phyloP scores from a whole-genome alignment of 768 basidiomycete species.

The Dioszegia crocea region DNA sequence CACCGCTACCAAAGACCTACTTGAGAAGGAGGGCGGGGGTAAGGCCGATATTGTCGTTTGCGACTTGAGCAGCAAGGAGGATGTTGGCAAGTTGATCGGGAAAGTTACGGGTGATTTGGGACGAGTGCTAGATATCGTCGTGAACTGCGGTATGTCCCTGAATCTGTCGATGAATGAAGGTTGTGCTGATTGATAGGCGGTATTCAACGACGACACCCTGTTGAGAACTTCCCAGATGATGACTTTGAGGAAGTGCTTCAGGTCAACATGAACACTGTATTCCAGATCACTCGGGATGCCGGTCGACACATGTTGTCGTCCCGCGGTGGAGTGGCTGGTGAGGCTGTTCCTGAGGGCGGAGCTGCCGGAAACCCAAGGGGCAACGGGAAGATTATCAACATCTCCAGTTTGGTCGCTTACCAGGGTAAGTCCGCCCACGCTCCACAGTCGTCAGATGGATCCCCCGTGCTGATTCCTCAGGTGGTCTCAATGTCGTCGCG shows the following conservation, averaged over 20 bases:
- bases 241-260: slow-evolving; percentile 76
- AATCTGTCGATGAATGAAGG: slow-evolving; percentile 50
- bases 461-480: slow-evolving; percentile 2
- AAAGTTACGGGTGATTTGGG: slow-evolving; percentile 54
- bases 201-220: slow-evolving; percentile 52
- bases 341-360: slow-evolving; percentile 38
- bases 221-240: slow-evolving; percentile 62
- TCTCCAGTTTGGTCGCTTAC: slow-evolving; percentile 55
- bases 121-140: slow-evolving; percentile 60
- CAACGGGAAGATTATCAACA: slow-evolving; percentile 69
- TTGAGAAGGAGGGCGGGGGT: slow-evolving; percentile 47
- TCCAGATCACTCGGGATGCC: slow-evolving; percentile 79
- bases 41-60: slow-evolving; percentile 56
- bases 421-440: slow-evolving; percentile 51
- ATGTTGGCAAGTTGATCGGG: slow-evolving; percentile 56
- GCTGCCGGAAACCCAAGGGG: slow-evolving; percentile 42
- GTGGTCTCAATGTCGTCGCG: slow-evolving; percentile 71
- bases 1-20: slow-evolving; percentile 47
- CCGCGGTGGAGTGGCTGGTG: slow-evolving; percentile 51
- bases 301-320: slow-evolving; percentile 77
- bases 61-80: slow-evolving; percentile 57
- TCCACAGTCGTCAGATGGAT: not conserved
- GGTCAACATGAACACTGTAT: slow-evolving; percentile 82
- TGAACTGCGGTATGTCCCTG: slow-evolving; percentile 66
- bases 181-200: slow-evolving; percentile 23